Evolutionary conservation across 1,139 yeast genomes (phyloP).

Genomic region (Dujonia santamariae): DNA sequence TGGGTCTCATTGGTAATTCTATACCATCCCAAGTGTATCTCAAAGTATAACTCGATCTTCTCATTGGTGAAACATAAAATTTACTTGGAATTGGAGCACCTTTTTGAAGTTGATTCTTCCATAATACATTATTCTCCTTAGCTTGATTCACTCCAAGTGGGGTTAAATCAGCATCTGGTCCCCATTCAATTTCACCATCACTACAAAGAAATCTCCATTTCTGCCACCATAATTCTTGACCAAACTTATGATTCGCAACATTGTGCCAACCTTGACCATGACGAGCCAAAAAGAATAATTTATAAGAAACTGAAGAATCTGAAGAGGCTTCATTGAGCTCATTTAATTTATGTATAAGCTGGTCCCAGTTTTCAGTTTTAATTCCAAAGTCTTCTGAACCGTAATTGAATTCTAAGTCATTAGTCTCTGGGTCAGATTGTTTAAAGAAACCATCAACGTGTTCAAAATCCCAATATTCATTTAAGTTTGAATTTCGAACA

Average conservation of each 20-base stretch:
- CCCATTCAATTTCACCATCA: conserved; percentile 59
- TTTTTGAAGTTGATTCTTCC: conserved; percentile 38
- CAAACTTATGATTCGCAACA: conserved; percentile 55
- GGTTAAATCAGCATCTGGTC: conserved; percentile 67
- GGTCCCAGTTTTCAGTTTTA: conserved; percentile 40
- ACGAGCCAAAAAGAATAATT: conserved; percentile 60
- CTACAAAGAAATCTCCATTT: conserved; percentile 57
- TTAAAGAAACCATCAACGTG: conserved; percentile 49
- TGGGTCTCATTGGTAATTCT: conserved; percentile 29
- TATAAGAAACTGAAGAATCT: conserved; percentile 37
- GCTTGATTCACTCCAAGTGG: conserved; percentile 50
- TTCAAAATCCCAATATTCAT: conserved; percentile 37
- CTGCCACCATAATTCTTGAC: conserved; percentile 54
- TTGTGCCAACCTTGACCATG: conserved; percentile 84
- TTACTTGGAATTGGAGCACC: conserved; percentile 55
- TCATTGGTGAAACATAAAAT: conserved; percentile 63
- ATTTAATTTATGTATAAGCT: conserved; percentile 29
- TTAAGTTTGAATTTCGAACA: conserved; percentile 5
- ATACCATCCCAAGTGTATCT: conserved; percentile 56
- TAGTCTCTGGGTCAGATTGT: conserved; percentile 44
- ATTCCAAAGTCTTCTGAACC: conserved; percentile 47
- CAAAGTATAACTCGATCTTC: conserved; percentile 59
- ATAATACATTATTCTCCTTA: conserved; percentile 39
- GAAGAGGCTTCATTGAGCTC: conserved; percentile 32
- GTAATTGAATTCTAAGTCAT: conserved; percentile 49